Evolutionary conservation across 164 flowering plant species (phyloP).

Genomic region (Piper longum): DNA sequence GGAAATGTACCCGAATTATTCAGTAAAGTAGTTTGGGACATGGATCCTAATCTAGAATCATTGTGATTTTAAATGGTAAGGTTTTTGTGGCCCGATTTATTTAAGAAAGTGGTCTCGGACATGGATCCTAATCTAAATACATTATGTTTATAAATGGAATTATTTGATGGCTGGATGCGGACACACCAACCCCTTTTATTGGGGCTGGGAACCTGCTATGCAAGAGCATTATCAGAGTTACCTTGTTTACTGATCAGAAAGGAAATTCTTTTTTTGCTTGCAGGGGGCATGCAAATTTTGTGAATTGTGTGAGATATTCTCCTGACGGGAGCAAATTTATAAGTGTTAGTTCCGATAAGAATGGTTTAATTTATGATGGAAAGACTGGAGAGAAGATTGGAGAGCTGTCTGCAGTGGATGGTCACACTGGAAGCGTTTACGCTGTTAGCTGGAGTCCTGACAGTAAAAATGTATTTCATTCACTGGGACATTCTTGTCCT

Average conservation of each 20-base stretch:
- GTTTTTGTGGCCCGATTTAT: too few relatives aligned
- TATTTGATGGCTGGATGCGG: too few relatives aligned
- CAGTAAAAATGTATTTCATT: constrained; percentile 45
- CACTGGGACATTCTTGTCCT: neutral
- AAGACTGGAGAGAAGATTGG: constrained; percentile 81
- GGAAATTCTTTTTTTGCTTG: constrained; percentile 6
- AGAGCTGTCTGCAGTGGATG: constrained; percentile 70
- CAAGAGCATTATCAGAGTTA: neutral
- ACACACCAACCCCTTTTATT: too few relatives aligned
- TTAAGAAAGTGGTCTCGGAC: too few relatives aligned
- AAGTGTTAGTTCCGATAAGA: constrained; percentile 92
- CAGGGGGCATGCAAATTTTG: constrained; percentile 95
- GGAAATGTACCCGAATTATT: too few relatives aligned
- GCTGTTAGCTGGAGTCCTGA: constrained; percentile 98
- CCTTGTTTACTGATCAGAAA: neutral
- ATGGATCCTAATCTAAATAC: too few relatives aligned
- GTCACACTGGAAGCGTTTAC: constrained; percentile 89
- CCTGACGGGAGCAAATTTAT: constrained; percentile 95
- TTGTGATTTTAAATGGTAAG: too few relatives aligned
- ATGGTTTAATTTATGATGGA: constrained; percentile 75
- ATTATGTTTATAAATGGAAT: too few relatives aligned
- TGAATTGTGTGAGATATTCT: constrained; percentile 81
- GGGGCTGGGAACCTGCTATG: too few relatives aligned
- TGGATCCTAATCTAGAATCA: too few relatives aligned
- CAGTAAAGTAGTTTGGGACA: too few relatives aligned